Percentiles rank a stretch among this genome's conserved stretches.
These are phyloP conservation scores for Cardiospermum halicacabum DNA, from an alignment of 345 rosid genomes.

Conservation along the genomic window DNA sequence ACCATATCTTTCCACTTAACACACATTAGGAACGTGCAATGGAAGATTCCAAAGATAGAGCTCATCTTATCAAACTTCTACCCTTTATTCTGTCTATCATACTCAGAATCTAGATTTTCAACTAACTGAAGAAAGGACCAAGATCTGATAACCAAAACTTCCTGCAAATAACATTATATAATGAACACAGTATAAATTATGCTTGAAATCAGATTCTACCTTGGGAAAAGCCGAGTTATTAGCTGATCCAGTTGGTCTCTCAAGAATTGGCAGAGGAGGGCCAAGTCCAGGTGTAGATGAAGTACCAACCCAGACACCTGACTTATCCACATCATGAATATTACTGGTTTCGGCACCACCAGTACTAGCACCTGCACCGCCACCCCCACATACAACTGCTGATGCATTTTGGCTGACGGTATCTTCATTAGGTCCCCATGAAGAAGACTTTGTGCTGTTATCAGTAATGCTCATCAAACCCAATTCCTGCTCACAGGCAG, in stretches of 20 bases:
- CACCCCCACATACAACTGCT: slow-evolving; percentile 12
- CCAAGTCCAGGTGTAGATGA: slow-evolving; percentile 37
- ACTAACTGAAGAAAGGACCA: neutral
- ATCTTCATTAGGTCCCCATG: slow-evolving; percentile 34
- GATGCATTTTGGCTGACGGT: slow-evolving; percentile 26
- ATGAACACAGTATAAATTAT: neutral
- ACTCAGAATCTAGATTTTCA: neutral
- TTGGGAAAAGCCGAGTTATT: slow-evolving; percentile 36
- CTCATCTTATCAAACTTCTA: neutral
- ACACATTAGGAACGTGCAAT: neutral
- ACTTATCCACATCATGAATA: slow-evolving; percentile 23
- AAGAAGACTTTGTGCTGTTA: slow-evolving; percentile 19
- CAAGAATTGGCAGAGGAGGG: slow-evolving; percentile 31
- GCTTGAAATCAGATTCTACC: slow-evolving; percentile 37
- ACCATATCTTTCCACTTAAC: neutral
- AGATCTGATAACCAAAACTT: neutral
- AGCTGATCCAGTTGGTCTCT: slow-evolving; percentile 38
- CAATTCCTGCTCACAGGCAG: slow-evolving; percentile 71
- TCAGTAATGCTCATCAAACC: slow-evolving; percentile 85
- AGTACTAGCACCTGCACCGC: too few relatives aligned
- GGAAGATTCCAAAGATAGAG: neutral
- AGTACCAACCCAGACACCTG: slow-evolving; percentile 35
- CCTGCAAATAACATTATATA: neutral
- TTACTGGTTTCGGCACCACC: slow-evolving; percentile 22
- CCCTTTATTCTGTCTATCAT: neutral